These are phyloP conservation scores for Cercospora sp. DNA, from an alignment of 2,329 filamentous ascomycete species.

Conservation along the genomic window DNA sequence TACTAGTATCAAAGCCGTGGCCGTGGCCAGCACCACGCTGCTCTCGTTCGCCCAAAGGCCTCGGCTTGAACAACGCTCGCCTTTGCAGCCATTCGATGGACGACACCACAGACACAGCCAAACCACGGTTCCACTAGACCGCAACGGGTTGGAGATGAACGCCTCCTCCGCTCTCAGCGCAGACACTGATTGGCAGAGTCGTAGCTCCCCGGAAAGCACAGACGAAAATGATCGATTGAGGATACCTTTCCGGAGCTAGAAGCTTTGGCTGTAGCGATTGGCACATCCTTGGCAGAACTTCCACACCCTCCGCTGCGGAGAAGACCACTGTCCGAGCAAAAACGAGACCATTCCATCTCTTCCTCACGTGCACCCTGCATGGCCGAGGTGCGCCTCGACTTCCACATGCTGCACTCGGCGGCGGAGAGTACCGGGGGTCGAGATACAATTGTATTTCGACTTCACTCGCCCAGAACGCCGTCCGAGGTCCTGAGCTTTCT, in stretches of 20 bases:
- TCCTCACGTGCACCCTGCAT: background rate
- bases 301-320: background rate
- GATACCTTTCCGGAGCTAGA: background rate
- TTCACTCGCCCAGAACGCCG: background rate
- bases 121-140: background rate
- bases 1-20: background rate
- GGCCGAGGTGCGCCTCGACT: constrained; percentile 8
- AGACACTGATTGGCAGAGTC: constrained; percentile 9
- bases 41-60: background rate
- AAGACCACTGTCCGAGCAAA: background rate
- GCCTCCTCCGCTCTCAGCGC: background rate
- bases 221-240: background rate
- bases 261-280: background rate
- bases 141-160: background rate
- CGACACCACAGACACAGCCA: background rate
- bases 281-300: background rate
- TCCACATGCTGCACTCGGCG: background rate
- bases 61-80: constrained; percentile 6
- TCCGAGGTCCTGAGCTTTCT: background rate
- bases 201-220: background rate
- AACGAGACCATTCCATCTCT: background rate
- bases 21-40: background rate
- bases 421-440: background rate
- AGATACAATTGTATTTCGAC: background rate
- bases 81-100: background rate